Percentiles rank a stretch among this genome's conserved stretches.
These are phyloP conservation scores for Zopfochytrium polystomum DNA, from an alignment of 371 early-diverging fungal genomes.

Conservation along the genomic window DNA sequence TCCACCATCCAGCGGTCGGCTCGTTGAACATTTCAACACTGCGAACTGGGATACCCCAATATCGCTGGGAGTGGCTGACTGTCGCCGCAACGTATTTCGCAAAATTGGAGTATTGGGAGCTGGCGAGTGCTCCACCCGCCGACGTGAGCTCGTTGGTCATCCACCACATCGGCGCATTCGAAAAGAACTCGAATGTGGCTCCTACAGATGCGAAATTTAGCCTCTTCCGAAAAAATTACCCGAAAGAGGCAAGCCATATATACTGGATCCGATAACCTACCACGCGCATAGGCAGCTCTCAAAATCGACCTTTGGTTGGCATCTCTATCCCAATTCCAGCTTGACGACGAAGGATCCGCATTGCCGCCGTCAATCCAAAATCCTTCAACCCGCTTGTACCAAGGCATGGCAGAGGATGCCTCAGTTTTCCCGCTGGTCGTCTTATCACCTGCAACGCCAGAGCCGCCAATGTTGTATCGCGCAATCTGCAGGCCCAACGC, in stretches of 20 bases:
- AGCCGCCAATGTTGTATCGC: conserved; percentile 29
- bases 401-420: background rate
- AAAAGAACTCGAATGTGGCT: conserved; percentile 18
- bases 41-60: conserved; percentile 14
- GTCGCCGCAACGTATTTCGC: conserved; percentile 14
- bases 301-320: conserved; percentile 20
- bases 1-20: conserved; percentile 23
- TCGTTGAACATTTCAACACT: conserved; percentile 25
- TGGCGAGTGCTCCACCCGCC: conserved; percentile 17
- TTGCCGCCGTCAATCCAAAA: conserved; percentile 11
- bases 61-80: conserved; percentile 7
- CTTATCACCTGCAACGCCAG: conserved; percentile 18
- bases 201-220: too few relatives aligned
- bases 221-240: too few relatives aligned
- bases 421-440: background rate
- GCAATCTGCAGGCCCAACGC: conserved; percentile 24
- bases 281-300: conserved; percentile 3
- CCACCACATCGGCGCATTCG: conserved; percentile 34
- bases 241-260: too few relatives aligned
- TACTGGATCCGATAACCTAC: too few relatives aligned
- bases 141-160: conserved; percentile 21
- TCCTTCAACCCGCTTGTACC: conserved; percentile 23
- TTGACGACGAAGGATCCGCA: background rate
- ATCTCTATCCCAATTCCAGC: conserved; percentile 28
- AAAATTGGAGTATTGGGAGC: background rate